A percentile compares a stretch with the other conserved stretches of the same genome.
Conservation (phyloP, 2,329 filamentous ascomycete species). For the Colletotrichum destructivum region DNA sequence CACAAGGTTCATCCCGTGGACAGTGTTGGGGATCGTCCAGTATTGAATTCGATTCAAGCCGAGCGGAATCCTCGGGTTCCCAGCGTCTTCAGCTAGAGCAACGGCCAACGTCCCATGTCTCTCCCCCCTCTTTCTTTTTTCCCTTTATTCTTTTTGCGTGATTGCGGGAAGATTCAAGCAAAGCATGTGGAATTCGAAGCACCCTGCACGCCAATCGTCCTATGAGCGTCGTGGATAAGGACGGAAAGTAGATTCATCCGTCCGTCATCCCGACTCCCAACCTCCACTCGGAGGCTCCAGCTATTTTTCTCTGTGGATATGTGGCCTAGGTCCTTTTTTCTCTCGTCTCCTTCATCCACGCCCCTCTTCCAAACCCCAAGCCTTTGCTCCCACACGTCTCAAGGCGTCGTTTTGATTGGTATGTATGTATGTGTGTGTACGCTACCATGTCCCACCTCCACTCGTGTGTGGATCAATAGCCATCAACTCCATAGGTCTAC, state of each 20-base stretch:
- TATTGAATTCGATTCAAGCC: neutral
- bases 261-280: neutral
- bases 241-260: neutral
- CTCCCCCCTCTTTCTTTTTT: no score
- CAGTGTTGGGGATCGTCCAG: neutral
- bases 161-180: neutral
- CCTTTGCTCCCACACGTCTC: neutral
- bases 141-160: neutral
- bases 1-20: neutral
- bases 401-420: conserved; percentile 2
- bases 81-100: neutral
- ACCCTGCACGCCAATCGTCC: neutral
- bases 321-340: neutral
- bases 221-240: neutral
- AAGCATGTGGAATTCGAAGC: conserved; percentile 8
- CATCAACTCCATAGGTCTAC: neutral
- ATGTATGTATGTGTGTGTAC: conserved; percentile 14
- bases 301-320: neutral
- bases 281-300: conserved; percentile 27
- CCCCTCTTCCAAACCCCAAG: neutral
- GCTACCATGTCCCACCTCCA: conserved; percentile 2
- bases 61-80: neutral
- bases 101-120: no score
- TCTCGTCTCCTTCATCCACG: conserved; percentile 7
- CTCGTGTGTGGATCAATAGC: conserved; percentile 15